These are phyloP conservation scores for Hemerocallis citrina DNA, from an alignment of 106 monocot species.

Conservation along the genomic window DNA sequence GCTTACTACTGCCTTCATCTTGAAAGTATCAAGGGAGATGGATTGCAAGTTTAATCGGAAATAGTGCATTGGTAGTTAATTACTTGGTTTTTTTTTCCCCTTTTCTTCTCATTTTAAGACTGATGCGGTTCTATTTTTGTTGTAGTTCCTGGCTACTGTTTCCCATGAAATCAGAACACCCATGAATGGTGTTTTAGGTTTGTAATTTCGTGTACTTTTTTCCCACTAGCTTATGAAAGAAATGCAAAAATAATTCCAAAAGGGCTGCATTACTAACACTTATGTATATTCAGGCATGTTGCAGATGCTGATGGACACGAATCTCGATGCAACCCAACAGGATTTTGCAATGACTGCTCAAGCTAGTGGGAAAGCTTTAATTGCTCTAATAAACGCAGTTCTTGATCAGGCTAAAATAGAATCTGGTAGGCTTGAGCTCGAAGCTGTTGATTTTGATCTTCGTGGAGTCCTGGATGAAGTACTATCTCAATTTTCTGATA, in stretches of 20 bases:
- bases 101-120: background rate
- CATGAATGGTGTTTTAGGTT: conserved; percentile 96
- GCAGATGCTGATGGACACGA: conserved; percentile 86
- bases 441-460: conserved; percentile 72
- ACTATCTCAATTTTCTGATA: conserved; percentile 70
- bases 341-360: conserved; percentile 91
- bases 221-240: background rate
- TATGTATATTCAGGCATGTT: conserved; percentile 56
- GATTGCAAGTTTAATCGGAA: background rate
- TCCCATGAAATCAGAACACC: conserved; percentile 95
- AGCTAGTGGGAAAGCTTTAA: conserved; percentile 70
- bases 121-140: conserved; percentile 12
- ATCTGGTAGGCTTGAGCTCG: conserved; percentile 83
- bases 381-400: conserved; percentile 75
- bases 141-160: conserved; percentile 90
- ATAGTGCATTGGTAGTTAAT: background rate
- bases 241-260: background rate
- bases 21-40: background rate
- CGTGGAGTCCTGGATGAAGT: conserved; percentile 69
- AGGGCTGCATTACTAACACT: background rate
- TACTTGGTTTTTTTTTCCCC: background rate
- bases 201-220: conserved; percentile 10
- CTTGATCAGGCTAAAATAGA: conserved; percentile 94
- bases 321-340: conserved; percentile 74
- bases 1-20: background rate